phyloP scores from a whole-genome alignment of 331 rosid genomes.

The Arachis monticola region DNA sequence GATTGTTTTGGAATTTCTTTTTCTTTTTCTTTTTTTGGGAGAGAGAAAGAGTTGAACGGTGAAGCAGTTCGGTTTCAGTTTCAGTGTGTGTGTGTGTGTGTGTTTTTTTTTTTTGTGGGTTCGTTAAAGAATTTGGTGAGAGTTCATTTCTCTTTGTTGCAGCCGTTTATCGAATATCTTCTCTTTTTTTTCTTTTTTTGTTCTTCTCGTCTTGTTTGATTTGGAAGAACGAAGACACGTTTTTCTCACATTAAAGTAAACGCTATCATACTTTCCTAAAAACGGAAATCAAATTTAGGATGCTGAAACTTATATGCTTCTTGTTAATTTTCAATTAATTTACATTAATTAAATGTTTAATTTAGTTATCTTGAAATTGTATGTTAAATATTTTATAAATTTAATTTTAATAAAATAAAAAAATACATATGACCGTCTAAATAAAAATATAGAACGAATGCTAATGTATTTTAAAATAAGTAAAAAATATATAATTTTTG shows the following conservation, averaged over 20 bases:
- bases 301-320: background rate
- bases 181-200: background rate
- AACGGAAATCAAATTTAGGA: background rate
- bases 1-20: background rate
- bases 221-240: background rate
- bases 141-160: background rate
- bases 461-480: no score
- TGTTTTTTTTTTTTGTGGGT: background rate
- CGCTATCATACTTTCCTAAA: background rate
- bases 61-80: constrained; percentile 30
- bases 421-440: no score
- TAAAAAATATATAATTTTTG: no score
- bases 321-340: no score
- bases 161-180: background rate
- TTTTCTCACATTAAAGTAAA: background rate
- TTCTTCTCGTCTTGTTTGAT: background rate
- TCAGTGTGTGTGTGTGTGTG: background rate
- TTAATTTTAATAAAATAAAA: no score
- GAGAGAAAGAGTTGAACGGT: background rate
- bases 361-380: no score
- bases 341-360: no score
- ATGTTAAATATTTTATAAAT: no score
- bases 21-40: background rate
- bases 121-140: background rate
- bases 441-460: no score